These are phyloP conservation scores for Guadua angustifolia DNA, from an alignment of 176 grass and related monocot species.

Conservation along the genomic window DNA sequence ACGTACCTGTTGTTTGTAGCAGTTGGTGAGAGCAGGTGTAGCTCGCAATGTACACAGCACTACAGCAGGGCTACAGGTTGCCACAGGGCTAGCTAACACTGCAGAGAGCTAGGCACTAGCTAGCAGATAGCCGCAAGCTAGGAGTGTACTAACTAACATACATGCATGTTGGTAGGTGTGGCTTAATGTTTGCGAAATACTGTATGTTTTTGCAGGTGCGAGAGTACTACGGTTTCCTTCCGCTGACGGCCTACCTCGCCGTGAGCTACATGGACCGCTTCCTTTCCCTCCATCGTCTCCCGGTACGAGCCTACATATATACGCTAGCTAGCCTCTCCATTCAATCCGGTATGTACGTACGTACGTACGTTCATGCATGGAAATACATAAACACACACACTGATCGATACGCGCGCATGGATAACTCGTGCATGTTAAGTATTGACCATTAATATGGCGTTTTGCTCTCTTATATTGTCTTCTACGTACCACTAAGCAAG, in stretches of 20 bases:
- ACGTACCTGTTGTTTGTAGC: neutral
- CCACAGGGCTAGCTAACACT: neutral
- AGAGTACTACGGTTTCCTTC: conserved; percentile 44
- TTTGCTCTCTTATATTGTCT: neutral
- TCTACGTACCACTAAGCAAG: neutral
- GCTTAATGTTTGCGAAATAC: too few relatives aligned
- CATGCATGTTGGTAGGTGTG: neutral
- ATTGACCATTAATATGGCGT: neutral
- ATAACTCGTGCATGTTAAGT: neutral
- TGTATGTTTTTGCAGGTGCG: conserved; percentile 26
- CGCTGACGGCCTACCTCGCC: conserved; percentile 61
- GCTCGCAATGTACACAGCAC: neutral
- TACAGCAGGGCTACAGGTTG: neutral
- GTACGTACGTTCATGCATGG: neutral
- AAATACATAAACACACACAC: neutral
- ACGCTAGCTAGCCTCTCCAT: too few relatives aligned
- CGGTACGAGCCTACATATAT: conserved; percentile 24
- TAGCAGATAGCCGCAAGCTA: neutral
- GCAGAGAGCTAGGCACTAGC: neutral
- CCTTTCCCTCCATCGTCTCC: conserved; percentile 58
- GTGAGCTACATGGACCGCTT: conserved; percentile 81
- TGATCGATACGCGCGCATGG: neutral
- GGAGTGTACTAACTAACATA: neutral
- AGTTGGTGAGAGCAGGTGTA: neutral
- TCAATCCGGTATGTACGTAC: too few relatives aligned